Base-by-base conservation (phyloP, 805 yeast genomes). In the Suhomyces canberraensis region DNA sequence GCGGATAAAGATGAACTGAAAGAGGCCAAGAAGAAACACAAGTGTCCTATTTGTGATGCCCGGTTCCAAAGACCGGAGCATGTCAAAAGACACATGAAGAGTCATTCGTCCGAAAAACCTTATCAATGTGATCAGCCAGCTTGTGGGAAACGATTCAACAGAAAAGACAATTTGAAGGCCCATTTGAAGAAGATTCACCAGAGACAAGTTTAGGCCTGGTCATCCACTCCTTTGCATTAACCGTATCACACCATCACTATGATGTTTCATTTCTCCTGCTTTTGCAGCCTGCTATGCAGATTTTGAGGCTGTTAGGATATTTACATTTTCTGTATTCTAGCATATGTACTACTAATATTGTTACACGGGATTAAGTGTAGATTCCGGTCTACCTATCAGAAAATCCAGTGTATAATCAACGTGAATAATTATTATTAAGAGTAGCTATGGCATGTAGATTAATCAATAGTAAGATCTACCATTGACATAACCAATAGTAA, bases 11-110 rank as follows among this genome's bases (percentile, higher is more conserved):
- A 66, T 35, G 69, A 73, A 33, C 40, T 40, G 20, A 35, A 44
- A 28, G 72, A 67, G 43, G 69, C 71, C 7, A 78, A 76, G 50
- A 81, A 79, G 55, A 66, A 69, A 34, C 85, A 81, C 55, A 69
- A 69, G 45, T 81, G 88, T 59, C 84, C 84, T 1, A 54, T 79
- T 28, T 79, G 87, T 52, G 76, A 73, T 32, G 69, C 78, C 26
- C 58, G 73, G 34, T 80, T 80, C 64, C 86, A 79, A 53, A 58
- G 84, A 45, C 84, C 88, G 2, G 88, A 81, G 49, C 88, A 81
- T 55, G 88, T 81, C 19, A 81, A 77, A 53, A 56, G 86, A 43
- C 79, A 77, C 49, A 66, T 77, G 73, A 69, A 78, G 51, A 66
- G 76, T 29, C 82, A 77, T 54, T 71, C 78, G 4, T 61, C 73